phyloP scores from a whole-genome alignment of 371 early-diverging fungal species.

The Mortierella sp. region DNA sequence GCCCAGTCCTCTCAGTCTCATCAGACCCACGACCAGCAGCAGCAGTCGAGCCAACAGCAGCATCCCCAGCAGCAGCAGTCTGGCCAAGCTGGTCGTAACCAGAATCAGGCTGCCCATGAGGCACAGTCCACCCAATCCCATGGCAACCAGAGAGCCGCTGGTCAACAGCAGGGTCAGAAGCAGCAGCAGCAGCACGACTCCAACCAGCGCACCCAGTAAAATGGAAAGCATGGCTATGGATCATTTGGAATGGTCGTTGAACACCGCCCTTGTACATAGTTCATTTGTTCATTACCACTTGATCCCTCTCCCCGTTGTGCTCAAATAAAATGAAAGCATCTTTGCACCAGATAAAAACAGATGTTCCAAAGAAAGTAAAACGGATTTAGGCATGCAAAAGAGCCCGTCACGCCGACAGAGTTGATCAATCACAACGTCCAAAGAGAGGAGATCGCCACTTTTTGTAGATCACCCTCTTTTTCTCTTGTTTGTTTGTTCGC shows the following conservation, averaged over 20 bases:
- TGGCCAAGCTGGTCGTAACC: slow-evolving; percentile 3
- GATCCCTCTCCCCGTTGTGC: background rate
- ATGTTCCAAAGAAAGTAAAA: too few relatives aligned
- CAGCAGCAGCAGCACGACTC: background rate
- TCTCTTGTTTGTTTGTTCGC: too few relatives aligned
- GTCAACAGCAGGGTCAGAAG: slow-evolving; percentile 1
- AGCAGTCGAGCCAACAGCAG: background rate
- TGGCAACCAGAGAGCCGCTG: background rate
- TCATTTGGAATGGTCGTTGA: background rate
- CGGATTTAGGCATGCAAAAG: too few relatives aligned
- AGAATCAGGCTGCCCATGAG: background rate
- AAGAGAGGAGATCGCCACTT: background rate
- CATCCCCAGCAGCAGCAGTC: background rate
- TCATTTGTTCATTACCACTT: background rate
- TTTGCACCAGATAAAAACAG: too few relatives aligned
- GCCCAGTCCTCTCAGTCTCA: background rate
- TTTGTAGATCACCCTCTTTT: too few relatives aligned
- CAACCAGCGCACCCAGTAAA: slow-evolving; percentile 14
- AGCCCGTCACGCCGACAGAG: too few relatives aligned
- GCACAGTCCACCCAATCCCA: too few relatives aligned
- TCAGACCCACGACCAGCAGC: background rate
- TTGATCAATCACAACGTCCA: too few relatives aligned
- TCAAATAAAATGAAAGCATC: background rate
- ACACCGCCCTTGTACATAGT: slow-evolving; percentile 12
- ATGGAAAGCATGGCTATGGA: background rate